These are phyloP conservation scores for Citrus maxima DNA, from an alignment of 345 rosid genomes.

Conservation along the genomic window DNA sequence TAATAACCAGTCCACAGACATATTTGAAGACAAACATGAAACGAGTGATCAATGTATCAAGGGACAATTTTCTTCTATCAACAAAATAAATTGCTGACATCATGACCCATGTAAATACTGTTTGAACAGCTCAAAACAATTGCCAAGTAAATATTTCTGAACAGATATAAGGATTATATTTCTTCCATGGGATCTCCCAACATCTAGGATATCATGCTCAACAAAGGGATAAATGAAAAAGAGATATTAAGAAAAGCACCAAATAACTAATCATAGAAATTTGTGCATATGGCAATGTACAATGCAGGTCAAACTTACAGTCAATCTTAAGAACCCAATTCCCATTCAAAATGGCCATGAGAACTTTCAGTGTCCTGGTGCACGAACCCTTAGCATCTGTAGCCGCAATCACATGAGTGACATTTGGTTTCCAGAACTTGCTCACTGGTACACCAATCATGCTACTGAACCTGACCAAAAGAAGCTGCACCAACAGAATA, in stretches of 20 bases:
- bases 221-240: not conserved
- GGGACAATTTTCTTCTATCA: not conserved
- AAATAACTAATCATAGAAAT: not conserved
- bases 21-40: not conserved
- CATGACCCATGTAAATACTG: not conserved
- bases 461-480: slow-evolving; percentile 54
- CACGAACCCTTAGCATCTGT: slow-evolving; percentile 67
- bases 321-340: slow-evolving; percentile 72
- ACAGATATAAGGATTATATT: not conserved
- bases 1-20: not conserved
- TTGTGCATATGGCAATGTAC: not conserved
- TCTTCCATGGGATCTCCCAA: not conserved
- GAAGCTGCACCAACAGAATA: slow-evolving; percentile 34
- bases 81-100: not conserved
- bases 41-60: not conserved
- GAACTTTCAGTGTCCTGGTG: slow-evolving; percentile 77
- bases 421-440: slow-evolving; percentile 71
- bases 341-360: slow-evolving; percentile 78
- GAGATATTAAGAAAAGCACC: not conserved
- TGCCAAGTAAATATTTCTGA: not conserved
- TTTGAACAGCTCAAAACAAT: not conserved
- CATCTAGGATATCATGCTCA: not conserved
- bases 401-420: slow-evolving; percentile 85
- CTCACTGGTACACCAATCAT: slow-evolving; percentile 53
- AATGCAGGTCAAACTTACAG: slow-evolving; percentile 47